phyloP scores from a whole-genome alignment of 495 filamentous ascomycete species.

The Barbatosphaeria neglecta region DNA sequence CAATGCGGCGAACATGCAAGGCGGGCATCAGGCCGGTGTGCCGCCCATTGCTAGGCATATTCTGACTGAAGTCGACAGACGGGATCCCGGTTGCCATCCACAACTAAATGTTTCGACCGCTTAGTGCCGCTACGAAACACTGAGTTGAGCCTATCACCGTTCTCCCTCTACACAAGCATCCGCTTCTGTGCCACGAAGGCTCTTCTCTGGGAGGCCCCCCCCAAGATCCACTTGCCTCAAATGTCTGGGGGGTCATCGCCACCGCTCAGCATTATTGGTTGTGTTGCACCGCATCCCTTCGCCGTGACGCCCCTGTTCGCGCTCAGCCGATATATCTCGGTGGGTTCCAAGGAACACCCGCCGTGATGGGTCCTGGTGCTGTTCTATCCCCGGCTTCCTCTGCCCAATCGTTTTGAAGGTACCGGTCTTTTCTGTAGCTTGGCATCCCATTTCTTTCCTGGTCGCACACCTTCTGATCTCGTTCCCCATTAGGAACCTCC shows the following conservation, averaged over 20 bases:
- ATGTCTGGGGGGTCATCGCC: constrained; percentile 10
- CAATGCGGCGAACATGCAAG: constrained; percentile 1
- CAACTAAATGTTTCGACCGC: constrained; percentile 8
- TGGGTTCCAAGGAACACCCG: constrained; percentile 1
- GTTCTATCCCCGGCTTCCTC: constrained; percentile 1
- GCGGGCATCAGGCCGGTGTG: neutral
- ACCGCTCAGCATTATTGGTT: constrained; percentile 21
- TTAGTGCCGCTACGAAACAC: constrained; percentile 21
- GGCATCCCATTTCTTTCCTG: constrained; percentile 3
- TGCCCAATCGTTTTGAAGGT: constrained; percentile 7
- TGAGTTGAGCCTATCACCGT: constrained; percentile 10
- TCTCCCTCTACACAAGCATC: neutral
- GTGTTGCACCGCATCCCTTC: constrained; percentile 10
- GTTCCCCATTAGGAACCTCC: constrained; percentile 14
- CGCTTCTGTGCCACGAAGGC: neutral
- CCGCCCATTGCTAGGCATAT: constrained; percentile 1
- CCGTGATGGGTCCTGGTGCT: constrained; percentile 3
- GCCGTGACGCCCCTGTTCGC: constrained; percentile 2
- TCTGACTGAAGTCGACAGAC: neutral
- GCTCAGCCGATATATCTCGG: constrained; percentile 2
- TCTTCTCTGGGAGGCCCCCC: constrained; percentile 2
- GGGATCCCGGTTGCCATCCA: constrained; percentile 1
- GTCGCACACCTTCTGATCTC: constrained; percentile 7
- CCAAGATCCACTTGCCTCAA: constrained; percentile 16
- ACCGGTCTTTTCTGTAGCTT: constrained; percentile 10